Base-by-base conservation (phyloP, 2,329 filamentous ascomycete species). In the Ceratocystis huliohia region DNA sequence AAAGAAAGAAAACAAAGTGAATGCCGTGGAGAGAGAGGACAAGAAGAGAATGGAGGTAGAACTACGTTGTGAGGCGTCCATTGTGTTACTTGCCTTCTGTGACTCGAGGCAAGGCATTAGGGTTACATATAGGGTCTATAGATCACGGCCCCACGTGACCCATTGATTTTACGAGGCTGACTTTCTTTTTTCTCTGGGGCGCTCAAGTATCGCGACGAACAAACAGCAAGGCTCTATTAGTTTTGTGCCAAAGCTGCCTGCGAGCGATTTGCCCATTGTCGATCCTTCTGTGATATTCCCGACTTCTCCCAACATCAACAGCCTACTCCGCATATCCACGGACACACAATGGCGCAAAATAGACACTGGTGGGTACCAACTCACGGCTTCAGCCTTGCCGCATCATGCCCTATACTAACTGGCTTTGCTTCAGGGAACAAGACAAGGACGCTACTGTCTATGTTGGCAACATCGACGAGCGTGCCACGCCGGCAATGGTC, bases 361-460 rank as follows among this genome's bases (percentile, higher is more conserved):
- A 76, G 88, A 74, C 89, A 93, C 78, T 94, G 88, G 88, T 89
- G 81, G 71, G 79, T 65, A 61, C 37, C 37, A 68, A 63, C 22
- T 30, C 59, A 45, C 63, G 17, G 6, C 20, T 5, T 30, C 61
- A 57, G 41, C 57, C 50, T 65, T 15, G 41, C 37, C 33, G 20
- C 30, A 33, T 6, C 28, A 50, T n/a, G n/a, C 20, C 15, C 56
- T 48, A 41, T 69, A 66, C 28, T 22, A 48, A 25, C 53, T 61
- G 13, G 45, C 45, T 37, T 41, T 59, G 28, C 64, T n/a, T 20
- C 70, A 92, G 88, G 89, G 91, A 96, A 75, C 93, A 97, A 80
- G 93, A 97, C 78, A 96, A 96, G 77, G 93, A 97, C 78, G 91
- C 91, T 71, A 97, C 94, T 53, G 89, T 97, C 75, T 99, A 99